These are phyloP conservation scores for Carnegiea gigantea DNA, from an alignment of 179 eudicot species.

Conservation along the genomic window DNA sequence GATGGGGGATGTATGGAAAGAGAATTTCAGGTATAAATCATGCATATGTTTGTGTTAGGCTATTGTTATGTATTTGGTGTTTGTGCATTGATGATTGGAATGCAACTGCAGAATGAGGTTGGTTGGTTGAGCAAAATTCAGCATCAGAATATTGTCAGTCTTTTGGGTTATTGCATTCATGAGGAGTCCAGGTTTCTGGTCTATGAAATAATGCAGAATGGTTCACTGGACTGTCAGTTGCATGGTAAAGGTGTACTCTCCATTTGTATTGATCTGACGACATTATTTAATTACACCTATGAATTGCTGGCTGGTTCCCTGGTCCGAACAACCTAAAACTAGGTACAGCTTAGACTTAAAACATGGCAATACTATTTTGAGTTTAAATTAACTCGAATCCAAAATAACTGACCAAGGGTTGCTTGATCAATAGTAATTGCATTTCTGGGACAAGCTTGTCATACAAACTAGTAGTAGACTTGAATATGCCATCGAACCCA, in stretches of 20 bases:
- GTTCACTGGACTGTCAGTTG: conserved; percentile 72
- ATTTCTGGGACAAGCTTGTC: not conserved
- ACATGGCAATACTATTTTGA: not conserved
- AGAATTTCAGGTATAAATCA: conserved; percentile 25
- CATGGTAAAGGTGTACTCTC: conserved; percentile 52
- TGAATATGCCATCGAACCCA: not conserved
- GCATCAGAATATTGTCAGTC: conserved; percentile 67
- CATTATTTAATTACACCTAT: not conserved
- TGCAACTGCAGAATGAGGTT: conserved; percentile 65
- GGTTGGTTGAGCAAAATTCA: conserved; percentile 62
- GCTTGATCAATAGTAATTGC: not conserved
- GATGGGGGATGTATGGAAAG: conserved; percentile 31
- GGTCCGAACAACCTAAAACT: not conserved
- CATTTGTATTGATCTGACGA: not conserved
- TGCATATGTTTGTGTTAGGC: not conserved
- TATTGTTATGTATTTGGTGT: not conserved
- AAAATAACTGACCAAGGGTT: not conserved
- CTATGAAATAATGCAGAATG: conserved; percentile 82
- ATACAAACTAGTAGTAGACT: not conserved
- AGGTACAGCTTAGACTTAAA: not conserved
- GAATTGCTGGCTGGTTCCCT: not conserved
- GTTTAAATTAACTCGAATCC: not conserved
- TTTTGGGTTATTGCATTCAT: conserved; percentile 64
- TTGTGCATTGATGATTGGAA: conserved; percentile 11
- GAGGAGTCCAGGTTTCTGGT: conserved; percentile 61